These are phyloP conservation scores for Pseudogymnoascus sp. DNA, from an alignment of 2,329 filamentous ascomycete species.

Conservation along the genomic window DNA sequence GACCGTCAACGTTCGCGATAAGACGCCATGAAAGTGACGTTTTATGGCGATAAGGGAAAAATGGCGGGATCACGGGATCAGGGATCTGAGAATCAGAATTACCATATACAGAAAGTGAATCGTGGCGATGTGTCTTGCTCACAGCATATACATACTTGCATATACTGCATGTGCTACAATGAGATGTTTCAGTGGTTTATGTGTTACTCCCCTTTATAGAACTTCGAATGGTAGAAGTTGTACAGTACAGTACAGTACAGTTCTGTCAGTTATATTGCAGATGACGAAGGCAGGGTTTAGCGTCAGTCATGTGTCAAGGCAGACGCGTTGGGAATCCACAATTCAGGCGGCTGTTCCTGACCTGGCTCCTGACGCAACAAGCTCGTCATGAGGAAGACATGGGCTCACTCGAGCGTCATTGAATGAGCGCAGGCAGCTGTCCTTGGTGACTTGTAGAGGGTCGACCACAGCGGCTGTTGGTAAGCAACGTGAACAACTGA, in stretches of 20 bases:
- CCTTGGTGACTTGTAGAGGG: neutral
- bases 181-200: neutral
- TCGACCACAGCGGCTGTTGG: neutral
- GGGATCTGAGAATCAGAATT: neutral
- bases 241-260: neutral
- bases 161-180: neutral
- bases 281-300: neutral
- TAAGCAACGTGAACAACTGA: neutral
- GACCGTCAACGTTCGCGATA: constrained; percentile 7
- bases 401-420: neutral
- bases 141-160: neutral
- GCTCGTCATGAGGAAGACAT: neutral
- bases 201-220: neutral
- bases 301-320: constrained; percentile 2
- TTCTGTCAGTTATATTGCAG: neutral
- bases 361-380: constrained; percentile 4
- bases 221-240: neutral
- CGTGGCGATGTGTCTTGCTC: neutral
- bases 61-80: neutral
- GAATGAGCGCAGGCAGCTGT: neutral
- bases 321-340: neutral
- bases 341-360: constrained; percentile 4
- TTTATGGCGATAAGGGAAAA: constrained; percentile 4
- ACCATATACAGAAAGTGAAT: neutral
- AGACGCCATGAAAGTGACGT: constrained; percentile 7